Evolutionary conservation across 495 filamentous ascomycete species (phyloP).

Genomic region (Lindgomyces ingoldianus): DNA sequence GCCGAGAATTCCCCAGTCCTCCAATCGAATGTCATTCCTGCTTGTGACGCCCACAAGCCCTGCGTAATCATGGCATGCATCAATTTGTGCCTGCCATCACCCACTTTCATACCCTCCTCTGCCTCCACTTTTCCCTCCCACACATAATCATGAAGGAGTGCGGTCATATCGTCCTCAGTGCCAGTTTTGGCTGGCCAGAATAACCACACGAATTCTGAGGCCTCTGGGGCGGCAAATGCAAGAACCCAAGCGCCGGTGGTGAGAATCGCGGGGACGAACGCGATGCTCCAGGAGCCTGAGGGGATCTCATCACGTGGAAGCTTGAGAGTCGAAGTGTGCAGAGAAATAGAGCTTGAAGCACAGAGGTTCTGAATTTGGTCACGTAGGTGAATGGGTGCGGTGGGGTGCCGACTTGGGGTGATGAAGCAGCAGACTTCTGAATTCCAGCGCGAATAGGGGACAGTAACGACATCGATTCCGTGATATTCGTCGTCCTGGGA

Average conservation of each 20-base stretch:
- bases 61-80: background rate
- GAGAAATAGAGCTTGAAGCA: background rate
- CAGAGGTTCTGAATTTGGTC: background rate
- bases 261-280: background rate
- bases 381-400: background rate
- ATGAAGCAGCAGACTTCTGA: background rate
- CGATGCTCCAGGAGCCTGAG: background rate
- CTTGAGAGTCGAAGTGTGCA: background rate
- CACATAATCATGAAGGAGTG: background rate
- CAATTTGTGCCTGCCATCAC: background rate
- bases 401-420: background rate
- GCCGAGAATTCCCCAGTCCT: background rate
- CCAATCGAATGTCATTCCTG: background rate
- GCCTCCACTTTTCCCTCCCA: background rate
- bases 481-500: too few species aligned
- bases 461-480: background rate
- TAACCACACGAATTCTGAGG: background rate
- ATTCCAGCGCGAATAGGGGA: background rate
- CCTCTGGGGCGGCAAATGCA: background rate
- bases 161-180: background rate
- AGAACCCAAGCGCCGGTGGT: background rate
- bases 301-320: background rate
- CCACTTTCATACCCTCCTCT: background rate
- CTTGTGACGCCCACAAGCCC: background rate
- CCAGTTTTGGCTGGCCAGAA: background rate